phyloP scores from a whole-genome alignment of 768 basidiomycete genomes.

The Pholiota conissans region DNA sequence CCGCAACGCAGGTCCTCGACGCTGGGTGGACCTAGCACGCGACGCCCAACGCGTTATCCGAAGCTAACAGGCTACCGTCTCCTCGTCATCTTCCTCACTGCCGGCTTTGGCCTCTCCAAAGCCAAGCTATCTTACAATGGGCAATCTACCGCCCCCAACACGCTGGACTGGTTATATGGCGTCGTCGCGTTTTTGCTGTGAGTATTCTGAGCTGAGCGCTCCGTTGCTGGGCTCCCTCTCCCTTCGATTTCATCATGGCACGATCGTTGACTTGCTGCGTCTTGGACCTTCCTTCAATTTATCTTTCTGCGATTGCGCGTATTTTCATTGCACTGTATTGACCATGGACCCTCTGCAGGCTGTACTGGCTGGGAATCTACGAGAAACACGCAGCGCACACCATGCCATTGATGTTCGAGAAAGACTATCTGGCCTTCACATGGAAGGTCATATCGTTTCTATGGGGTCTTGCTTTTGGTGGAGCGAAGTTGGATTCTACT shows the following conservation, averaged over 20 bases:
- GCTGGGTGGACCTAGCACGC: slow-evolving; percentile 5
- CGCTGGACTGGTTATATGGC: slow-evolving; percentile 29
- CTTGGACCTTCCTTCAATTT: neutral
- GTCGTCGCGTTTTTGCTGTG: slow-evolving; percentile 27
- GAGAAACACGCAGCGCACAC: slow-evolving; percentile 24
- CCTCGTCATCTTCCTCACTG: slow-evolving; percentile 22
- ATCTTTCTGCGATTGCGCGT: neutral
- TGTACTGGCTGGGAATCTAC: slow-evolving; percentile 30
- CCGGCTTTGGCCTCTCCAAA: slow-evolving; percentile 25
- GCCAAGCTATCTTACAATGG: slow-evolving; percentile 25
- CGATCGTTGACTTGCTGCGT: too few relatives aligned
- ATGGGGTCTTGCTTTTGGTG: neutral
- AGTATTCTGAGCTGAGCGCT: slow-evolving; percentile 12
- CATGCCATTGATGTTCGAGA: slow-evolving; percentile 26
- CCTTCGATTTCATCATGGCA: neutral
- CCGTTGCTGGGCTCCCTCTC: neutral
- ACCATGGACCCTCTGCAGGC: slow-evolving; percentile 8
- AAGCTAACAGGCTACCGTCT: slow-evolving; percentile 25
- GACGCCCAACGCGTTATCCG: slow-evolving; percentile 3
- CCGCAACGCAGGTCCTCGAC: slow-evolving; percentile 1
- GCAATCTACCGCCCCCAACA: slow-evolving; percentile 25
- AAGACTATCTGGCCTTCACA: slow-evolving; percentile 16
- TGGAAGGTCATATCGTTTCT: neutral
- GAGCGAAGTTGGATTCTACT: neutral
- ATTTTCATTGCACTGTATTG: neutral